Percentiles rank a stretch among this genome's conserved stretches.
Conservation (phyloP, 371 early-diverging fungal species). For the Neoconidiobolus thromboides region DNA sequence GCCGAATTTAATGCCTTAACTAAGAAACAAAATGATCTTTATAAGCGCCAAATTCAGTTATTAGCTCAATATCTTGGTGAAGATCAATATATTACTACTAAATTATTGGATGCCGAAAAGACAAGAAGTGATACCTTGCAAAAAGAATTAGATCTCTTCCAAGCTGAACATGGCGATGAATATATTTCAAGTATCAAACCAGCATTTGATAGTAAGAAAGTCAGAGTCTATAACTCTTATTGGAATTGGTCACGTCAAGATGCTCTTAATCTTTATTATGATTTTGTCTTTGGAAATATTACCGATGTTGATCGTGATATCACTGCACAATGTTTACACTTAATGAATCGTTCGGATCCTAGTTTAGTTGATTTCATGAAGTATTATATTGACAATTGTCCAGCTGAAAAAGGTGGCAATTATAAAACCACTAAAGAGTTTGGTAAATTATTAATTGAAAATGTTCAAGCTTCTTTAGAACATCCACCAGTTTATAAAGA, state of each 20-base stretch:
- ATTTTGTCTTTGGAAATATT: conserved; percentile 76
- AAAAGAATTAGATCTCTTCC: conserved; percentile 70
- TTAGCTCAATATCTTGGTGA: conserved; percentile 73
- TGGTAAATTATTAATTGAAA: conserved; percentile 64
- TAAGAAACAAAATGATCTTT: conserved; percentile 57
- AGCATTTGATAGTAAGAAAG: conserved; percentile 61
- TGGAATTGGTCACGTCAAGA: conserved; percentile 97
- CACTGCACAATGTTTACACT: conserved; percentile 69
- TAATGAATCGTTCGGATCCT: conserved; percentile 83
- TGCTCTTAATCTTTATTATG: conserved; percentile 73
- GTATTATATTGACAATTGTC: conserved; percentile 55
- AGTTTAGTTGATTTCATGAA: conserved; percentile 68
- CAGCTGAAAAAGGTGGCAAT: conserved; percentile 55
- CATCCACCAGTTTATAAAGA: conserved; percentile 72
- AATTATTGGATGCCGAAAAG: conserved; percentile 38
- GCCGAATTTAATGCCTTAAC: conserved; percentile 69
- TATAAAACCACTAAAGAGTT: conserved; percentile 64
- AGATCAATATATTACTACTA: conserved; percentile 63
- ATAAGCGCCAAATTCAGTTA: conserved; percentile 70
- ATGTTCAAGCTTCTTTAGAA: conserved; percentile 61
- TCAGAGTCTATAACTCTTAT: conserved; percentile 76
- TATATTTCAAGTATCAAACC: conserved; percentile 79
- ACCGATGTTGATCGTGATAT: conserved; percentile 67
- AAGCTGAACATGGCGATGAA: conserved; percentile 70
- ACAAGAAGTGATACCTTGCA: conserved; percentile 24